Percentiles rank a stretch among this genome's conserved stretches.
Evolutionary conservation across 1,139 yeast species (phyloP).

Genomic region (Suhomyces choctaworum): DNA sequence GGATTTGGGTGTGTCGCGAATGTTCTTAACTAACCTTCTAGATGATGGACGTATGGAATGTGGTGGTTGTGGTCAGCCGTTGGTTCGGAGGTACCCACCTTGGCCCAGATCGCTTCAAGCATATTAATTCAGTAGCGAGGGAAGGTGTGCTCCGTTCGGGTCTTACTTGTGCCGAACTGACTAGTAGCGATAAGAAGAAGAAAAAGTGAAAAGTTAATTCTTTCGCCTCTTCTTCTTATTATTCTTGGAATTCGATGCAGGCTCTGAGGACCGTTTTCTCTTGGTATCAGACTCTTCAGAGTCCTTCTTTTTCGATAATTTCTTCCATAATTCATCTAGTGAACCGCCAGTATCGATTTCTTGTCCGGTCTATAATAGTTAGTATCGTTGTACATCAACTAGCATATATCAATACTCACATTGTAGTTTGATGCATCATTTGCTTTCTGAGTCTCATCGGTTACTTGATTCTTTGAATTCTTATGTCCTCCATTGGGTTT

Average conservation of each 20-base stretch:
- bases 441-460: no score
- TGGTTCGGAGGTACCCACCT: constrained; percentile 94
- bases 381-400: no score
- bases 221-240: constrained; percentile 21
- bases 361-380: constrained; percentile 4
- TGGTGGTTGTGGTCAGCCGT: constrained; percentile 81
- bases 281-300: constrained; percentile 7
- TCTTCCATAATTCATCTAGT: constrained; percentile 34
- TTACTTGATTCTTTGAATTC: no score
- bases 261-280: constrained; percentile 12
- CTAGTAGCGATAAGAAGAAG: constrained; percentile 24
- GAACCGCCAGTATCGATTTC: constrained; percentile 12
- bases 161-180: constrained; percentile 28
- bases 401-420: no score
- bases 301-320: constrained; percentile 18
- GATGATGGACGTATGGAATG: constrained; percentile 82
- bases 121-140: constrained; percentile 85
- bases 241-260: constrained; percentile 19
- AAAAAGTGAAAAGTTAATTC: constrained; percentile 13
- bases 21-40: constrained; percentile 15
- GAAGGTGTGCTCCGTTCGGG: constrained; percentile 75
- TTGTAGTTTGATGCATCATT: no score
- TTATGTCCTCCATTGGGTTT: no score
- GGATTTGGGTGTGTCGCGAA: background rate
- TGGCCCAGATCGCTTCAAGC: constrained; percentile 94